Base-by-base conservation (phyloP, 805 yeast species). In the Saccharomycopsis sp. region DNA sequence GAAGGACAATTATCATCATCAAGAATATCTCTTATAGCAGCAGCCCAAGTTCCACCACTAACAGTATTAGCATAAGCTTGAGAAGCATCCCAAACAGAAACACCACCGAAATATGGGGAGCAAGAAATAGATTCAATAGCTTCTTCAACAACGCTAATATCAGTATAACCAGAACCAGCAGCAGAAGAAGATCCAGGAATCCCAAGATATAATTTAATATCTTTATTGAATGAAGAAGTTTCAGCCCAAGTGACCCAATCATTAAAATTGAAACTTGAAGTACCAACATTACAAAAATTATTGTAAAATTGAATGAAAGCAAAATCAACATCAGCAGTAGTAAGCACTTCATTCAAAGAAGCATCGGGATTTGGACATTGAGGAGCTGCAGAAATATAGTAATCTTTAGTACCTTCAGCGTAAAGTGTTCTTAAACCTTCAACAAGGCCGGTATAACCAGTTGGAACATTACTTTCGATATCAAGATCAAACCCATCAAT, bases 401-500 rank as follows among this genome's bases (percentile, higher is more conserved):
- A 79, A 12, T 57, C 48, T 54, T 73, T 77, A 20, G 75, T 59
- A 4, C 69, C 55, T 36, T 63, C 62, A 5, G 62, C 71, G 41
- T 62, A 60, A 4, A 55, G 50, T 3, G 45, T 42, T 49, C 73
- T 63, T 46, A 77, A 52, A 50, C 69, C 64, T 31, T 59, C 64
- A 12, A 74, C 82, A 39, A 80, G 58, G 13, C 79, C 72, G 28
- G 74, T 71, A 53, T 79, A 81, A n/a, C 95, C 95, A 1, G 65
- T 62, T 37, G 69, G 66, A 42, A 66, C 58, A 45, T 66, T 66
- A 55, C 74, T 70, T 59, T 89, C 97, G 52, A 84, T 76, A 59
- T 89, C 97, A 48, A 88, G 77, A 59, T 89, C 97, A 57, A 87
- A 88, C 14, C 97, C 97, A 60, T 89, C 96, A 34, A 89, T 67